phyloP scores from a whole-genome alignment of 768 basidiomycete genomes.

The Neoboletus brunneissimus region DNA sequence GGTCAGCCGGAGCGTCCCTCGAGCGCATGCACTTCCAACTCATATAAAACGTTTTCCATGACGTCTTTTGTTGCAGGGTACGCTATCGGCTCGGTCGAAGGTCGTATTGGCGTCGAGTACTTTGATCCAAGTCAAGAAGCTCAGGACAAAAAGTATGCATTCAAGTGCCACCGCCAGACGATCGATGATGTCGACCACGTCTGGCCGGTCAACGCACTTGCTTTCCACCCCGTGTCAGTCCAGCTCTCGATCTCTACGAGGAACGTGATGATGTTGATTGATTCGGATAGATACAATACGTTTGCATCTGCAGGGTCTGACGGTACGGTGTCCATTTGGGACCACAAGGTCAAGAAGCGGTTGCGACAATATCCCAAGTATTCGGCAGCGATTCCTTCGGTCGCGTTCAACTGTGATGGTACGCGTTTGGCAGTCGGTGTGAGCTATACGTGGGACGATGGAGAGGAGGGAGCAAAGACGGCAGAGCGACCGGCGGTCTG shows the following conservation, averaged over 20 bases:
- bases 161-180: slow-evolving; percentile 93
- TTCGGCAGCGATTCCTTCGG: slow-evolving; percentile 65
- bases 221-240: slow-evolving; percentile 84
- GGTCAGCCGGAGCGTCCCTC: slow-evolving; percentile 9
- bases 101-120: slow-evolving; percentile 95
- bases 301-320: slow-evolving; percentile 97
- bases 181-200: slow-evolving; percentile 92
- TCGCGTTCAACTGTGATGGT: slow-evolving; percentile 84
- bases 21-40: background rate
- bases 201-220: slow-evolving; percentile 93
- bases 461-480: slow-evolving; percentile 66
- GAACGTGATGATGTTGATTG: background rate
- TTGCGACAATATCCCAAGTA: slow-evolving; percentile 87
- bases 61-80: slow-evolving; percentile 56
- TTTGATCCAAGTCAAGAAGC: slow-evolving; percentile 76
- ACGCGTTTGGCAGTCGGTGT: slow-evolving; percentile 78
- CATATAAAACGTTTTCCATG: background rate
- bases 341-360: slow-evolving; percentile 94
- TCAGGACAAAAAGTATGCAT: slow-evolving; percentile 82
- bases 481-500: slow-evolving; percentile 60
- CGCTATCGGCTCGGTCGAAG: slow-evolving; percentile 91
- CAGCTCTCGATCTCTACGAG: background rate
- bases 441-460: slow-evolving; percentile 90
- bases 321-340: slow-evolving; percentile 93
- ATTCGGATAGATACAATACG: slow-evolving; percentile 68